Base-by-base conservation (phyloP, 768 basidiomycete genomes). In the Auricularia cornea region DNA sequence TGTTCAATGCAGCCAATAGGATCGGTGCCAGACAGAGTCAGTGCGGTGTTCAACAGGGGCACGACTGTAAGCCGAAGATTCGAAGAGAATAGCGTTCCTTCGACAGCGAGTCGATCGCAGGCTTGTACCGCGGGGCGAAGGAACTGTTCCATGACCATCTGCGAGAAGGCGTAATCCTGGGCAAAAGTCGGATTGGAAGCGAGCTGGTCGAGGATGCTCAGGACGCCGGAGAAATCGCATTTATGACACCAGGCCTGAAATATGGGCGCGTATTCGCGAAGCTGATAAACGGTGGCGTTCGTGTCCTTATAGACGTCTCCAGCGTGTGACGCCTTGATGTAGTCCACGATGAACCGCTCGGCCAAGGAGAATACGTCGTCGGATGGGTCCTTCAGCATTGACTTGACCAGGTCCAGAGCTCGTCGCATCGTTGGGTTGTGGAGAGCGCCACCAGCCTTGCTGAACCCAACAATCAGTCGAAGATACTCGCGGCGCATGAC, bases 401-500 rank as follows among this genome's bases (percentile, higher is more conserved):
- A 68, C 66, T 80, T 84, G 16, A 83, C 75, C 14, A 87, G 72
- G n/a, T 86, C 87, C 32, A 88, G 54, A n/a, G 62, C 61, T 18
- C 66, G 62, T 33, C 59, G 61, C 32, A 69, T 60, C 6, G 67
- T 65, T 20, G 62, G 44, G 1, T 57, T 38, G 3, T 62, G 41
- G 18, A 70, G 64, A 8, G 65, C 56, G 3, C 70, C 70, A 26
- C 70, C 71, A 11, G 65, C 67, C 28, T 62, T 51, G 18, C 59
- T 65, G 60, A 64, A 72, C 12, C 65, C 65, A 18, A 64, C 61
- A 5, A 72, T 51, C 8, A 71, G 65, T 2, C 62, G 75, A 4
- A 91, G 77, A 71, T 84, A 90, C 66, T 90, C 88, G 57, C 84
- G 69, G 26, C 86, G 79, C 83, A 92, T 87, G 8, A 76, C 72